Evolutionary conservation across 768 basidiomycete genomes (phyloP).

Genomic region (Tricholoma sp.): DNA sequence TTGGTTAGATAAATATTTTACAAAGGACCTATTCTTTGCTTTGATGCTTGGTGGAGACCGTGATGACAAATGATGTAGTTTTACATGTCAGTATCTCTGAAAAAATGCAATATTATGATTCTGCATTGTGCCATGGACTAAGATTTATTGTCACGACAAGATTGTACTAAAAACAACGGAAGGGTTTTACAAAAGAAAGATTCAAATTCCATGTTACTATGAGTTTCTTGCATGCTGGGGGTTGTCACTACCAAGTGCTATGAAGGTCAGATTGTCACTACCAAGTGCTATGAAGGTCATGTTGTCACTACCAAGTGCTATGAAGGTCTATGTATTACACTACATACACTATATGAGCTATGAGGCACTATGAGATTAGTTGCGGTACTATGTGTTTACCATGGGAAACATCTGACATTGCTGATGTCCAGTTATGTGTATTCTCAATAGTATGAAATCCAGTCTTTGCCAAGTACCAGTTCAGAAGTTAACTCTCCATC

Average conservation of each 20-base stretch:
- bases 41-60: too few relatives aligned
- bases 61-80: neutral
- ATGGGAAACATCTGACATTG: neutral
- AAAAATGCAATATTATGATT: neutral
- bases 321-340: neutral
- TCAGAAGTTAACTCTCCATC: too few relatives aligned
- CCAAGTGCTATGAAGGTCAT: neutral
- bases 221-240: neutral
- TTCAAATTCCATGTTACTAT: neutral
- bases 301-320: too few relatives aligned
- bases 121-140: neutral
- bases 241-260: neutral
- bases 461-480: neutral
- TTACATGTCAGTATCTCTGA: neutral
- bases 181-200: neutral
- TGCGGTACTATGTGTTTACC: neutral
- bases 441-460: too few relatives aligned
- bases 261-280: too few relatives aligned
- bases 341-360: neutral
- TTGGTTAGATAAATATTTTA: conserved; percentile 25
- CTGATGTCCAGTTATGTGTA: too few relatives aligned
- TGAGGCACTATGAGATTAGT: neutral
- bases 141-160: neutral
- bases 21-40: too few relatives aligned
- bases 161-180: neutral